Percentiles rank a stretch among this genome's conserved stretches.
These are phyloP conservation scores for Amanita pallidorosea DNA, from an alignment of 768 basidiomycete species.

Conservation along the genomic window DNA sequence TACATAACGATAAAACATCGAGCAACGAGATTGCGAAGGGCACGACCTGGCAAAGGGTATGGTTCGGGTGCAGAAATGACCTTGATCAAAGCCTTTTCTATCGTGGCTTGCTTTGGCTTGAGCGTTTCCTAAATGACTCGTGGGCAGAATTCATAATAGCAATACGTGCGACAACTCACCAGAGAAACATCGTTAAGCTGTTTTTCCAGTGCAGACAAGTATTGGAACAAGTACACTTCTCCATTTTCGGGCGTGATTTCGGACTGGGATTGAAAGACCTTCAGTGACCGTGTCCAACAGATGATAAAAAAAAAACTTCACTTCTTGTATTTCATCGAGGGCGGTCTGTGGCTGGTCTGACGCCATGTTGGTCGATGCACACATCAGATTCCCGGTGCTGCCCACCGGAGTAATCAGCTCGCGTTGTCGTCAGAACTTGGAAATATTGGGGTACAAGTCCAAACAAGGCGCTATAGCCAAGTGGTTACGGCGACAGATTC, in stretches of 20 bases:
- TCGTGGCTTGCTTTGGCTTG: constrained; percentile 47
- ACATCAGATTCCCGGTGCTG: too few species aligned
- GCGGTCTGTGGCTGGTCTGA: neutral
- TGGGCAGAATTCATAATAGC: neutral
- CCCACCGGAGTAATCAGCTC: too few species aligned
- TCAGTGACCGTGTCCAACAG: neutral
- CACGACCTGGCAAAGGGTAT: constrained; percentile 82
- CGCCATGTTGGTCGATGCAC: neutral
- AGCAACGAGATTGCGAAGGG: constrained; percentile 67
- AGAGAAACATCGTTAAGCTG: constrained; percentile 34
- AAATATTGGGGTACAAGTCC: too few species aligned
- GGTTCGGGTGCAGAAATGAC: constrained; percentile 51
- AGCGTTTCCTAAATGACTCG: constrained; percentile 42
- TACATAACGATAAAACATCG: constrained; percentile 71
- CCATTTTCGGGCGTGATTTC: constrained; percentile 65
- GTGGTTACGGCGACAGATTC: constrained; percentile 71
- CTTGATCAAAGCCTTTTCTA: constrained; percentile 59
- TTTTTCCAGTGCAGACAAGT: constrained; percentile 62
- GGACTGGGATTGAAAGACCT: constrained; percentile 27
- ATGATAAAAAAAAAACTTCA: neutral
- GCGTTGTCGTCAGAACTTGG: too few species aligned
- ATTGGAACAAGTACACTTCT: constrained; percentile 78
- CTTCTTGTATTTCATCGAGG: constrained; percentile 4
- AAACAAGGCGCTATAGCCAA: constrained; percentile 58
- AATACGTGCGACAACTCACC: constrained; percentile 28